phyloP scores from a whole-genome alignment of 257 asterid species.

The Nicotiana noctiflora region DNA sequence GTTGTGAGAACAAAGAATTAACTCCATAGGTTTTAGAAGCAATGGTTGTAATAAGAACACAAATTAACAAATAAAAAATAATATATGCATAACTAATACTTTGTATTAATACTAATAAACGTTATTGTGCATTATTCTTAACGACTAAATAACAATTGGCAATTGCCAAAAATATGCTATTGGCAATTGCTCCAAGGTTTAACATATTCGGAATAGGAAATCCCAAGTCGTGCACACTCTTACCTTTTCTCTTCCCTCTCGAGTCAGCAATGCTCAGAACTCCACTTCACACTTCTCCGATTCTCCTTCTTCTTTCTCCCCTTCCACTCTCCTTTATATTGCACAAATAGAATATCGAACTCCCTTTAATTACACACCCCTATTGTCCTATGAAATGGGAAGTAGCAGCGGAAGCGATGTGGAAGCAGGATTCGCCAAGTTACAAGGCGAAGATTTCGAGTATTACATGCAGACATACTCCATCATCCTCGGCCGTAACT shows the following conservation, averaged over 20 bases:
- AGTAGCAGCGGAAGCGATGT: constrained; percentile 81
- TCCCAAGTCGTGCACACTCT: no score
- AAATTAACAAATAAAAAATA: no score
- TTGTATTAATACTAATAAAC: no score
- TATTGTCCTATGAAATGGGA: constrained; percentile 29
- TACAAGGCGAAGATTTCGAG: constrained; percentile 98
- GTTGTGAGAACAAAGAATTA: no score
- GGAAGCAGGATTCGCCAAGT: constrained; percentile 97
- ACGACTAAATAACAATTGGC: no score
- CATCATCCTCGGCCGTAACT: constrained; percentile 86
- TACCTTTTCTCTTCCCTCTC: neutral
- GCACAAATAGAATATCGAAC: neutral
- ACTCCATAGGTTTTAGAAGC: no score
- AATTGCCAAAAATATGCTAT: no score
- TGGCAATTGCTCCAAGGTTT: no score
- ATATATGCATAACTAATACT: no score
- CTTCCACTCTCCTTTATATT: neutral
- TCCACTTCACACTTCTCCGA: neutral
- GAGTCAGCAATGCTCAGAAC: neutral
- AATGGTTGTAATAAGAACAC: no score
- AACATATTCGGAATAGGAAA: no score
- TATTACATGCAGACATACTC: constrained; percentile 98
- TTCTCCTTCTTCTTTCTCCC: neutral
- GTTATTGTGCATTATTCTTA: no score
- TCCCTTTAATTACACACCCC: neutral